A percentile compares a stretch with the other conserved stretches of the same genome.
Conservation (phyloP, 352 stramenopile genomes). For the Phytophthora constricta region DNA sequence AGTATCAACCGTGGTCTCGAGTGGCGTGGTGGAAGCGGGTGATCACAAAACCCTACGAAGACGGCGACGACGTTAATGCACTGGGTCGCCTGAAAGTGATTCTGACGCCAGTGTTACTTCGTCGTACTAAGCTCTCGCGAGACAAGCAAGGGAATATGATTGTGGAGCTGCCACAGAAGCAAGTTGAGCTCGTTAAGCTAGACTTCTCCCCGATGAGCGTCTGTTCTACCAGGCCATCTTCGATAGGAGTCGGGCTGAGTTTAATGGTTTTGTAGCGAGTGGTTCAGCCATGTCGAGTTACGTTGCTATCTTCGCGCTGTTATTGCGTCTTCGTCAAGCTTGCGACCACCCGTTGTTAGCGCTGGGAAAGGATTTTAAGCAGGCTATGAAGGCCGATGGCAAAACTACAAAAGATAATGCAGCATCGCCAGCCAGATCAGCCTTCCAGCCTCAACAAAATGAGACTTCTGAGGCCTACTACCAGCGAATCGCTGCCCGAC, state of each 20-base stretch:
- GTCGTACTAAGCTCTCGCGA: constrained; percentile 84
- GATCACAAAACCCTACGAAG: constrained; percentile 79
- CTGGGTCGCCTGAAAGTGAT: constrained; percentile 73
- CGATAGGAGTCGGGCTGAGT: constrained; percentile 85
- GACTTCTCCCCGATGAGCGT: constrained; percentile 80
- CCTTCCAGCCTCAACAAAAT: constrained; percentile 56
- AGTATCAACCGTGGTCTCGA: constrained; percentile 87
- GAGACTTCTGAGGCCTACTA: constrained; percentile 73
- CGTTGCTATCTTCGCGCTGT: constrained; percentile 88
- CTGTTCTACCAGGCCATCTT: constrained; percentile 90
- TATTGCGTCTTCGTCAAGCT: constrained; percentile 89
- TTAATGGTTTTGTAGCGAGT: constrained; percentile 87
- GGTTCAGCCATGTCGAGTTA: constrained; percentile 84
- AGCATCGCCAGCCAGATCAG: constrained; percentile 9
- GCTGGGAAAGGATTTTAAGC: constrained; percentile 67
- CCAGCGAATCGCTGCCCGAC: constrained; percentile 53
- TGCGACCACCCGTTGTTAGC: constrained; percentile 91
- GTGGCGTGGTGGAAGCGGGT: constrained; percentile 86
- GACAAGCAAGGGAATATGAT: constrained; percentile 68
- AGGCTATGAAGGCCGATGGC: constrained; percentile 33
- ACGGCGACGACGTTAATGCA: constrained; percentile 63
- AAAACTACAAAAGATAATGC: background rate
- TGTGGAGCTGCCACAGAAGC: constrained; percentile 78
- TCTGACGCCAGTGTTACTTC: constrained; percentile 79
- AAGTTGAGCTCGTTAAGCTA: constrained; percentile 69